Evolutionary conservation across 805 yeast species (phyloP).

Genomic region (Yarrowia phangngaensis): DNA sequence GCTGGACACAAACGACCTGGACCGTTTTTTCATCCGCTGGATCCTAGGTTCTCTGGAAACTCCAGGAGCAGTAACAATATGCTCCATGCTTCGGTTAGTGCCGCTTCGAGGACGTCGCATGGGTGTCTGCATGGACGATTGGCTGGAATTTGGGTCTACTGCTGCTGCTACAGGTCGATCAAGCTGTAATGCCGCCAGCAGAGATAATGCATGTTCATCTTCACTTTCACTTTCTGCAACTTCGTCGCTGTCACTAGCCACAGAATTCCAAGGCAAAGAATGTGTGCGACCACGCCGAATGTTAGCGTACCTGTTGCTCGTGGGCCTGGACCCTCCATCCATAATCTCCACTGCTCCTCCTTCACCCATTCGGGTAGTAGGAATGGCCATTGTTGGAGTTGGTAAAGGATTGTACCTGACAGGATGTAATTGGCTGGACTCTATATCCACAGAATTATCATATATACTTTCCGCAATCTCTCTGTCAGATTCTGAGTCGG

Average conservation of each 20-base stretch:
- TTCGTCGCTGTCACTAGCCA: constrained; percentile 8
- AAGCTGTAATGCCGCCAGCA: constrained; percentile 30
- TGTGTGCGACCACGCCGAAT: constrained; percentile 12
- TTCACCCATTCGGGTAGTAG: constrained; percentile 67
- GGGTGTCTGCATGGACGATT: constrained; percentile 12
- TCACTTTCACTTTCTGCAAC: constrained; percentile 30
- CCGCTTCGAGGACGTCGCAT: constrained; percentile 32
- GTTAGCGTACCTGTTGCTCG: constrained; percentile 15
- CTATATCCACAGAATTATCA: constrained; percentile 20
- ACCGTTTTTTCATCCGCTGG: constrained; percentile 22
- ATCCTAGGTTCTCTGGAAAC: constrained; percentile 9
- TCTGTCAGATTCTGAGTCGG: constrained; percentile 17
- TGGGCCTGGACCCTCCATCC: constrained; percentile 13
- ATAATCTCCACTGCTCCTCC: constrained; percentile 66
- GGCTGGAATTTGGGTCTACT: constrained; percentile 8
- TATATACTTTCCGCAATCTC: constrained; percentile 19
- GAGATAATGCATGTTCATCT: constrained; percentile 33
- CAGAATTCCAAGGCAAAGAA: constrained; percentile 18
- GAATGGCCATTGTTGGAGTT: constrained; percentile 72
- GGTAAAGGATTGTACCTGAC: constrained; percentile 44
- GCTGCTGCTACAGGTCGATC: constrained; percentile 8
- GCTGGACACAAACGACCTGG: constrained; percentile 14
- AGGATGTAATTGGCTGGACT: constrained; percentile 12
- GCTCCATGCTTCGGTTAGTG: constrained; percentile 29
- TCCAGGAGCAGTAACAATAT: no score